phyloP scores from a whole-genome alignment of 202 grass and related monocot species.

The Schoenoplectus tabernaemontani region DNA sequence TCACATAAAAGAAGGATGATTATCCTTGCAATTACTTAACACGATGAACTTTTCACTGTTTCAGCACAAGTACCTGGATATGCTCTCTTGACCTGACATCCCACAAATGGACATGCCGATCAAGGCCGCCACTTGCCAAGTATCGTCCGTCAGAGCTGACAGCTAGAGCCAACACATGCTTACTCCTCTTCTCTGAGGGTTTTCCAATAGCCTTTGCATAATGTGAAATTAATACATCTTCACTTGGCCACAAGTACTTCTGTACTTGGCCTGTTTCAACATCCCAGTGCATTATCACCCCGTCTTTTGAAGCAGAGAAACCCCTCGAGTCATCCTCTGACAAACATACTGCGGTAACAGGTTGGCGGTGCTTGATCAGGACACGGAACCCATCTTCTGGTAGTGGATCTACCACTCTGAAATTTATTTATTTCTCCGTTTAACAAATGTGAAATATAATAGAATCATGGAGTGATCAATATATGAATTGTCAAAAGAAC shows the following conservation, averaged over 20 bases:
- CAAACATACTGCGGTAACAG: slow-evolving; percentile 62
- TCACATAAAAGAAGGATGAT: neutral
- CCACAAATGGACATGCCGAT: slow-evolving; percentile 84
- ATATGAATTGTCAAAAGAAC: neutral
- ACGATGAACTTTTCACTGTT: neutral
- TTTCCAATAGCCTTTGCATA: slow-evolving; percentile 50
- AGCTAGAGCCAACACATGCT: slow-evolving; percentile 53
- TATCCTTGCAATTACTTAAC: neutral
- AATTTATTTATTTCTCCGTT: slow-evolving; percentile 1
- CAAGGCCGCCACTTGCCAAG: slow-evolving; percentile 66
- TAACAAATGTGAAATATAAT: neutral
- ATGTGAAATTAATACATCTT: slow-evolving; percentile 64
- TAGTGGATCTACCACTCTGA: slow-evolving; percentile 53
- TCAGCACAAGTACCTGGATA: slow-evolving; percentile 39
- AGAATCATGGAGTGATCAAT: neutral
- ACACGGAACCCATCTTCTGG: slow-evolving; percentile 43
- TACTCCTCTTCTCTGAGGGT: slow-evolving; percentile 56
- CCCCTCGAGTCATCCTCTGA: slow-evolving; percentile 57
- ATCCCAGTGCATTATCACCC: slow-evolving; percentile 63
- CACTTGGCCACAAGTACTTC: slow-evolving; percentile 79
- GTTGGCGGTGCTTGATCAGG: slow-evolving; percentile 59
- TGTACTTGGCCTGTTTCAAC: slow-evolving; percentile 62
- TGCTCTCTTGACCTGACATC: slow-evolving; percentile 63
- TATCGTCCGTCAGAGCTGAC: slow-evolving; percentile 66
- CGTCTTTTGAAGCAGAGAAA: slow-evolving; percentile 88